phyloP scores from a whole-genome alignment of 1,284 basidiomycete species.

The Mycena sp. region DNA sequence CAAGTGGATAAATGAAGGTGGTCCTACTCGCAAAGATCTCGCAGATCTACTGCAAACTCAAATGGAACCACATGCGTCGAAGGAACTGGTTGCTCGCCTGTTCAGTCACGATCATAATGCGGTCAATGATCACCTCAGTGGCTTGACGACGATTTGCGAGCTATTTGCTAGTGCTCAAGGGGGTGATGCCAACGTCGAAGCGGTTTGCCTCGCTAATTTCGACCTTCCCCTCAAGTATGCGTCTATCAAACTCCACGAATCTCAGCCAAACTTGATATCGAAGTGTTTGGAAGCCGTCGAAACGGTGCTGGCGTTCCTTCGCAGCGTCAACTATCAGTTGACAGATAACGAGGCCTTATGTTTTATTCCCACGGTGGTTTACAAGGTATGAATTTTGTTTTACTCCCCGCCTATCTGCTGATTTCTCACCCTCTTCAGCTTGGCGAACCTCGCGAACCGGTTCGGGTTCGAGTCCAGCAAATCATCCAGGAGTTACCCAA shows the following conservation, averaged over 20 bases:
- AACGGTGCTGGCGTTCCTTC: constrained; percentile 80
- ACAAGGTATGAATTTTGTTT: constrained; percentile 73
- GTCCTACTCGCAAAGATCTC: constrained; percentile 86
- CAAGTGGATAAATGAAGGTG: constrained; percentile 87
- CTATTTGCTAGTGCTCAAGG: constrained; percentile 74
- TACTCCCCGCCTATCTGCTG: constrained; percentile 15
- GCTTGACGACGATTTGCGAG: constrained; percentile 79
- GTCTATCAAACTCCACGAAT: constrained; percentile 91
- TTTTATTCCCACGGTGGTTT: constrained; percentile 91
- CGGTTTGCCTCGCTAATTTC: constrained; percentile 88
- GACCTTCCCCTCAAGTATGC: constrained; percentile 96
- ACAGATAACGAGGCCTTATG: constrained; percentile 90
- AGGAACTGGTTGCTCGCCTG: constrained; percentile 81
- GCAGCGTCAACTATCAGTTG: constrained; percentile 81
- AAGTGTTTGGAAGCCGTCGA: constrained; percentile 93
- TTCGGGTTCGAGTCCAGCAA: constrained; percentile 76
- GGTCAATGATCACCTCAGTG: constrained; percentile 91
- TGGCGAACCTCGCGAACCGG: constrained; percentile 84
- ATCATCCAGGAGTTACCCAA: constrained; percentile 81
- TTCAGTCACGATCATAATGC: constrained; percentile 98
- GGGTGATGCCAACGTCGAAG: constrained; percentile 71
- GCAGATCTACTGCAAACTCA: constrained; percentile 90
- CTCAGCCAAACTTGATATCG: constrained; percentile 91
- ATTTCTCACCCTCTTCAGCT: constrained; percentile 58
- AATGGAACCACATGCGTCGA: constrained; percentile 88